Evolutionary conservation across 2,329 filamentous ascomycete species (phyloP).

Genomic region (Orbilia brochopaga): DNA sequence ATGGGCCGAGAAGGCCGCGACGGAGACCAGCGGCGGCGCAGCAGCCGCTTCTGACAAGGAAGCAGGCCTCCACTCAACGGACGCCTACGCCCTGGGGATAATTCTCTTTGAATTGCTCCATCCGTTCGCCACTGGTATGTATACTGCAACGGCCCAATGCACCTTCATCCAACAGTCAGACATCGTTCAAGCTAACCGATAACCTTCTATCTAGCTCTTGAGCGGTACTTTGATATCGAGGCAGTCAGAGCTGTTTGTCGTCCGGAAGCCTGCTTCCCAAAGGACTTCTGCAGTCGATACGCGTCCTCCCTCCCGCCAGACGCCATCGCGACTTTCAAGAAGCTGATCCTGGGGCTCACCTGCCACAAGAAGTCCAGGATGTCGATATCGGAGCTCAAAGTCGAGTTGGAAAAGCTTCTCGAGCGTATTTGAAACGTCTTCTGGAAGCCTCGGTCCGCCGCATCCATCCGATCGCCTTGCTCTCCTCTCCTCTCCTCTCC

Average conservation of each 20-base stretch:
- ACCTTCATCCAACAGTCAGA: background rate
- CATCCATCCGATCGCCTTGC: background rate
- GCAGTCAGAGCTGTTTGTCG: conserved; percentile 21
- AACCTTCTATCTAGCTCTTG: background rate
- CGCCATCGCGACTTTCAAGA: conserved; percentile 12
- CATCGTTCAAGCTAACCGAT: background rate
- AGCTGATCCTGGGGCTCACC: conserved; percentile 30
- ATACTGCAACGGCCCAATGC: background rate
- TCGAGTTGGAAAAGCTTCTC: conserved; percentile 17
- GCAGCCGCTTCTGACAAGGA: background rate
- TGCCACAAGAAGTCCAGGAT: conserved; percentile 19
- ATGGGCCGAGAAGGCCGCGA: conserved; percentile 18
- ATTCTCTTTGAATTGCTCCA: conserved; percentile 69
- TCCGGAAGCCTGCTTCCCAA: conserved; percentile 22
- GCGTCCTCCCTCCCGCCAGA: background rate
- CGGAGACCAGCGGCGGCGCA: background rate
- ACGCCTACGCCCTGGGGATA: conserved; percentile 68
- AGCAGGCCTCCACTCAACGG: conserved; percentile 59
- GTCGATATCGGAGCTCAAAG: conserved; percentile 29
- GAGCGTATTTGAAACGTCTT: conserved; percentile 3
- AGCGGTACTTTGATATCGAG: conserved; percentile 23
- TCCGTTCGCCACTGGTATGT: conserved; percentile 60
- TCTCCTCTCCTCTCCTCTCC: too few species aligned
- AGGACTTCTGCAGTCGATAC: conserved; percentile 22
- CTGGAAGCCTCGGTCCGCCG: background rate